Base-by-base conservation (phyloP, 1,284 basidiomycete genomes). In the Nidula niveotomentosa region DNA sequence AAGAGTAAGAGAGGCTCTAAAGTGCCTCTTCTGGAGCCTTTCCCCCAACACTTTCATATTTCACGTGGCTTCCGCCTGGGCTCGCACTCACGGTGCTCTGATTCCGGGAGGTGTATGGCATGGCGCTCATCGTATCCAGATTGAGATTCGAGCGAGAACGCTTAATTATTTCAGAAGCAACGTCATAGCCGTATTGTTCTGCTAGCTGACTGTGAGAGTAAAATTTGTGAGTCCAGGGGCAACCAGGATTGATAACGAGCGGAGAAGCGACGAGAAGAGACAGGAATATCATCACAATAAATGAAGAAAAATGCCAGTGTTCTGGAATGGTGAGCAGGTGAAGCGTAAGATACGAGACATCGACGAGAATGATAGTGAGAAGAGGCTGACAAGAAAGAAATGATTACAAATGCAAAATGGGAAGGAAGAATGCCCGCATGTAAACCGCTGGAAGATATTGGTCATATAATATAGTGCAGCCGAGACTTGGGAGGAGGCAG, bases 181-280 rank as follows among this genome's bases (percentile, higher is more conserved):
- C 71, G 30, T 79, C 78, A 1, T 67, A 57, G 9, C 79, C 79
- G 57, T 82, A 80, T 55, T 79, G 76, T 53, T 81, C 79, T 6
- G 79, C 76, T 2, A 83, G 69, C 71, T 80, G 76, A 49, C 80
- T 82, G 54, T 3, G 51, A 35, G 47, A 37, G 37, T 10, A 33
- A 51, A 6, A 46, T 18, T 9, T 41, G 39, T 41, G 39, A 41
- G 39, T 13, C 6, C 12, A 41, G 12, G 39, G 39, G 6, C 12
- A 41, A 41, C 12, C 12, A 41, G 39, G 39, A 15, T 13, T 13
- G 39, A 41, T 23, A 23, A 23, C 23, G 5, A 23, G 23, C 23
- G 23, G 23, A 23, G 23, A 23, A 23, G 23, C 23, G 23, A 23
- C 5, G 3, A 23, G 23, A 23, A 23, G 23, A 23, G 23, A 23